Base-by-base conservation (phyloP, 805 yeast species). In the Naumovozyma castellii region DNA sequence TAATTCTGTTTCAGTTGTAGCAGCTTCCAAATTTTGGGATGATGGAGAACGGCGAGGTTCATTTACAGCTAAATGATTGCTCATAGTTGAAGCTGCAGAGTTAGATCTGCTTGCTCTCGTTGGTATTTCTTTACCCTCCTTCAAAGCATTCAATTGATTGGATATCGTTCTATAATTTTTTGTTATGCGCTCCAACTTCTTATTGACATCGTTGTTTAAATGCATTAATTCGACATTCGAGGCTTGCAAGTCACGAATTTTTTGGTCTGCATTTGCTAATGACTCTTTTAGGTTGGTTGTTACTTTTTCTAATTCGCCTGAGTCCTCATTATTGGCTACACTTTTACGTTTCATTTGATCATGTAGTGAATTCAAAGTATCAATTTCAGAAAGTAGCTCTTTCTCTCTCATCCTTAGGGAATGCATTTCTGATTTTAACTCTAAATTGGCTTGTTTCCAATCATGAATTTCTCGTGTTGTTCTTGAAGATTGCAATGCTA, bases 381-480 rank as follows among this genome's bases (percentile, higher is more conserved):
- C 46, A 44, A 61, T 36, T 51, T 64, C 62, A 18, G 49, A 45
- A 3, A 54, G 30, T 38, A 61, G 35, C 41, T 53, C 39, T 41
- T 53, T 34, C 42, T 60, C 66, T 56, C 76, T 61, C 46, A 57
- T 42, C 20, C 67, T 68, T 40, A 63, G 56, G 3, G 67, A 45
- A 18, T 53, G 56, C 2, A 57, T 32, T 14, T 64, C 49, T 46
- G 57, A 64, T 53, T 62, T 69, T 29, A 77, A 56, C 38, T 65
- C 71, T 4, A 50, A 44, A 28, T 61, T 55, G 41, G 69, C 70
- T 34, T 72, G 61, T 32, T 69, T 72, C 38, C 71, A 53, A 29
- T 80, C 88, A 27, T 80, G 88, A 8, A 78, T 49, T 43, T 84
- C 94, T 28, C 84, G 69, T 37, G 74, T 75, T 38, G 75, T 73